Conservation (phyloP, 2,329 filamentous ascomycete genomes). For the Neopestalotiopsis clavispora region DNA sequence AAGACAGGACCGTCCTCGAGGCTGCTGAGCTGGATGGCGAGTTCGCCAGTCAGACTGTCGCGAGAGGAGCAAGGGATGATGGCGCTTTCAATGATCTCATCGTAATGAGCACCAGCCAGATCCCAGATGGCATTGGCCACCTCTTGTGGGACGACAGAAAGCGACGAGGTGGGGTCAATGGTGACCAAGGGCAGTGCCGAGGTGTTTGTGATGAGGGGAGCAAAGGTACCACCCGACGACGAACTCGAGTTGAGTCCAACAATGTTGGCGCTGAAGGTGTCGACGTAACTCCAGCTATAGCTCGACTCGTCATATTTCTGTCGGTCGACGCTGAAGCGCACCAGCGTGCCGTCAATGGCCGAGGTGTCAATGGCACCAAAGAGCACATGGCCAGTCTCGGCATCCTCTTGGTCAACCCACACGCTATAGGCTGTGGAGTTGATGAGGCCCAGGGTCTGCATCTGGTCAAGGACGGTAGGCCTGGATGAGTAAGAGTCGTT, state of each 20-base stretch:
- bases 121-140: conserved; percentile 32
- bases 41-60: conserved; percentile 24
- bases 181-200: conserved; percentile 16
- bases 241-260: conserved; percentile 16
- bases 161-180: conserved; percentile 18
- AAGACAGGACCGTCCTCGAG: conserved; percentile 34
- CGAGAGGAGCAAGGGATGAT: conserved; percentile 33
- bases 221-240: background rate
- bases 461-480: conserved; percentile 30
- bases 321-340: conserved; percentile 23
- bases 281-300: conserved; percentile 10
- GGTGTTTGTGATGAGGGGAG: conserved; percentile 18
- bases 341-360: conserved; percentile 29
- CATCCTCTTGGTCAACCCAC: conserved; percentile 35
- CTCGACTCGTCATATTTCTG: background rate
- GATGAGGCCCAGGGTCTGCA: conserved; percentile 32
- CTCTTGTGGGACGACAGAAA: conserved; percentile 24
- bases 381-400: conserved; percentile 32
- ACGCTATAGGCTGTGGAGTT: conserved; percentile 36
- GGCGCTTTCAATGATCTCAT: conserved; percentile 16
- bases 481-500: conserved; percentile 25
- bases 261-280: conserved; percentile 13
- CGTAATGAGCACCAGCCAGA: conserved; percentile 32
- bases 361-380: conserved; percentile 38
- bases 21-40: conserved; percentile 27